Base-by-base conservation (phyloP, 1,139 yeast genomes). In the Lodderomyces metapsilosis region DNA sequence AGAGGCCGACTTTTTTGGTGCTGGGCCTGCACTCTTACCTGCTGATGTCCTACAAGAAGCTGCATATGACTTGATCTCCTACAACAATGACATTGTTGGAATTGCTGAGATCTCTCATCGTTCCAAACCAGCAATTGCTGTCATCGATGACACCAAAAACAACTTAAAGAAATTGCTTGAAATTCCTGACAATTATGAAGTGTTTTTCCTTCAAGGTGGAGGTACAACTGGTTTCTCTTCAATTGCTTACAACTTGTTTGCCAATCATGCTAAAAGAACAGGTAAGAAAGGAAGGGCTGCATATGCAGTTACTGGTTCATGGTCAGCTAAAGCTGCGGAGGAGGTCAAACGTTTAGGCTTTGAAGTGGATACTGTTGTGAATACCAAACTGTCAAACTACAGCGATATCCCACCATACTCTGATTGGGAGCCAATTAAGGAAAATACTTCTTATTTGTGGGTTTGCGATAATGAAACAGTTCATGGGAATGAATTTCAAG, bases 381-480 rank as follows among this genome's bases (percentile, higher is more conserved):
- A 89, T 57, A 73, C 92, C 22, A 82, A 82, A 57, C 66, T 68
- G 41, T 80, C 81, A 42, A 80, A 82, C 50, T 89, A 67, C 57
- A 82, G 83, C 25, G 71, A 71, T 24, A 83, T 91, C 51, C 96
- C 96, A 27, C 72, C 80, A 12, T 74, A 77, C 50, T 68, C 77
- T 6, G 71, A 77, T 49, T 87, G 95, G 95, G 58, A 60, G 42
- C 70, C 74, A 17, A 59, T 72, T 40, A 64, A 57, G 37, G 62
- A 74, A 41, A 76, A 82, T 41, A 81, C 89, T 27, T 89, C 97
- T 2, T 92, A 83, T 58, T 80, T 91, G 45, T 92, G 88, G 64
- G 78, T 84, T 54, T 91, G 98, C 67, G 98, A 92, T 62, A 92
- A 92, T 61, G 98, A 92, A 67, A 92, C 98, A 5, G 98, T 92